Base-by-base conservation (phyloP, 2,329 filamentous ascomycete genomes). In the Ceratocystis diversiconidia region DNA sequence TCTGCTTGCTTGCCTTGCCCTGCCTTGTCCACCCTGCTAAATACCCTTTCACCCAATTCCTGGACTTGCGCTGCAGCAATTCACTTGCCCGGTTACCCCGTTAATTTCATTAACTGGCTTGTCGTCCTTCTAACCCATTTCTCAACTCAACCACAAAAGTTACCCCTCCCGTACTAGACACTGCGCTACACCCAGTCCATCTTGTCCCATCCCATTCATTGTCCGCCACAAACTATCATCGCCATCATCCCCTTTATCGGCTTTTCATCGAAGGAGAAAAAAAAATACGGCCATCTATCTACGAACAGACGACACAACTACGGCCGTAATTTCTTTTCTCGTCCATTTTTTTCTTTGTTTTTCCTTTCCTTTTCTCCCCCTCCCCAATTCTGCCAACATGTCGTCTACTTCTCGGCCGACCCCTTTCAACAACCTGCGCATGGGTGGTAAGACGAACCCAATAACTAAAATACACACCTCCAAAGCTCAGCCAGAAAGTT, bases 341-440 rank as follows among this genome's bases (percentile, higher is more conserved):
- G 17, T 57, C 62, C 50, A 15, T 55, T 57, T 43, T 64, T 44
- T 43, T 57, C 17, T 57, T 52, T 30, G 41, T 25, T 57, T 46
- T 62, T 41, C 28, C 36, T 43, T 50, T 52, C 48, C 61, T 61
- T 61, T 41, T 8, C 3, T 8, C 61, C 19, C 28, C n/a, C 43
- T 32, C 46, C 17, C 25, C 30, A 15, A 43, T 48, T 52, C 59
- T 28, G 43, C 48, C 57, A 67, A 44, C 57, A 67, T 62, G 59
- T 65, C 61, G 65, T 61, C 63, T 64, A 62, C 65, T 50, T 62
- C 66, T 80, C 85, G 92, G 81, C 89, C 92, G 77, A 88, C 90
- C 82, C 87, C 90, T 74, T 96, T 97, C 79, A 84, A 82, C 74
- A 83, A 79, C 73, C 76, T 97, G 81, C 89, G 92, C 80, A 96